These are phyloP conservation scores for Coemansia sp. DNA, from an alignment of 192 early-diverging fungal species.

Conservation along the genomic window DNA sequence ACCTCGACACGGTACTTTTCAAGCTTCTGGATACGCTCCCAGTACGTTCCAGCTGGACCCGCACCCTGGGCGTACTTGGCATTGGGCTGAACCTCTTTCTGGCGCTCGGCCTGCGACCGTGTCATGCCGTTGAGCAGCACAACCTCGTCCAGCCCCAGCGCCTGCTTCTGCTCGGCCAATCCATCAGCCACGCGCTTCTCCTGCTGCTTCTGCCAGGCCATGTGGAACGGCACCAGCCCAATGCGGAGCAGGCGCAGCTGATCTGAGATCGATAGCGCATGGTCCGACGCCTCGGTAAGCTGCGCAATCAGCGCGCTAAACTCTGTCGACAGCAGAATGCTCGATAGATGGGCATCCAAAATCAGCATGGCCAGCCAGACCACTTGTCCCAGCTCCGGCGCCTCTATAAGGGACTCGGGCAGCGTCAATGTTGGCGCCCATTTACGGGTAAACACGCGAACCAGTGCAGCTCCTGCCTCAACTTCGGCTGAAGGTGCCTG, in stretches of 20 bases:
- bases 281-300: slow-evolving; percentile 32
- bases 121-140: slow-evolving; percentile 50
- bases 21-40: slow-evolving; percentile 53
- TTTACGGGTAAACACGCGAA: slow-evolving; percentile 32
- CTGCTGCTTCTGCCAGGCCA: slow-evolving; percentile 42
- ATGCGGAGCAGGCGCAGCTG: slow-evolving; percentile 45
- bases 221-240: slow-evolving; percentile 45
- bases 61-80: slow-evolving; percentile 44
- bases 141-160: slow-evolving; percentile 51
- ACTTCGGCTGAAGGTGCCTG: not conserved
- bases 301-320: slow-evolving; percentile 34
- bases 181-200: slow-evolving; percentile 35
- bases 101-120: slow-evolving; percentile 42
- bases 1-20: slow-evolving; percentile 54
- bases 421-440: slow-evolving; percentile 46
- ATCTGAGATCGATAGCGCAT: slow-evolving; percentile 46
- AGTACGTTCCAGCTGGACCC: slow-evolving; percentile 42
- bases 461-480: slow-evolving; percentile 8
- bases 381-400: slow-evolving; percentile 31
- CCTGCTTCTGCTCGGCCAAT: slow-evolving; percentile 40
- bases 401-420: slow-evolving; percentile 21
- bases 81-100: slow-evolving; percentile 28
- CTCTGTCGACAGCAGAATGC: slow-evolving; percentile 36
- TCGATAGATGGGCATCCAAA: slow-evolving; percentile 46
- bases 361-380: slow-evolving; percentile 41